These are phyloP conservation scores for Candida odintsovae DNA, from an alignment of 805 yeast species.

Conservation along the genomic window DNA sequence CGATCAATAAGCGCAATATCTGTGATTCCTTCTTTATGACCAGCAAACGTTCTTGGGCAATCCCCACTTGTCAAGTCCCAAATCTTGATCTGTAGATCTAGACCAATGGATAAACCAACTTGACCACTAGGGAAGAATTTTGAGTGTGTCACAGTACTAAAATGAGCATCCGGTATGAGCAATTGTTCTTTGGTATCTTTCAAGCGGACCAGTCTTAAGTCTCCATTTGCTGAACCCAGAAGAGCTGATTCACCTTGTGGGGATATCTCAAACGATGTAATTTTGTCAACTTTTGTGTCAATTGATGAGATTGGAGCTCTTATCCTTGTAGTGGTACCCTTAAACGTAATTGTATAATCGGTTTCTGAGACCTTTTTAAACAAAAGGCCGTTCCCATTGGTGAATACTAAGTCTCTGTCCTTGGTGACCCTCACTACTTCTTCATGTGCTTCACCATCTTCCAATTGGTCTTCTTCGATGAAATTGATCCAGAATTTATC, in stretches of 20 bases:
- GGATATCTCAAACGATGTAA: constrained; percentile 30
- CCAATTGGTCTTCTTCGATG: constrained; percentile 12
- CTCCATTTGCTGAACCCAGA: constrained; percentile 32
- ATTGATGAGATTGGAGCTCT: constrained; percentile 6
- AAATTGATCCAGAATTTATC: constrained; percentile 41
- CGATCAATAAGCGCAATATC: constrained; percentile 48
- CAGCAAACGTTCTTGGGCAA: constrained; percentile 43
- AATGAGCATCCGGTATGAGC: constrained; percentile 41
- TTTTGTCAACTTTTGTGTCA: background rate
- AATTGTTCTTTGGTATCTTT: background rate
- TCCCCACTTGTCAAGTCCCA: constrained; percentile 51
- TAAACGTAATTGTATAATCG: constrained; percentile 3
- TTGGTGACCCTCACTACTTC: constrained; percentile 23
- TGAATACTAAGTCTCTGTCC: constrained; percentile 11
- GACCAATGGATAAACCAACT: constrained; percentile 54
- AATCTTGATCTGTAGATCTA: constrained; percentile 52
- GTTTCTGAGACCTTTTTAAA: constrained; percentile 4
- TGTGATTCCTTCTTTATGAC: constrained; percentile 44
- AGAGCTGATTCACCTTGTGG: constrained; percentile 23
- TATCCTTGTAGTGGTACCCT: constrained; percentile 10
- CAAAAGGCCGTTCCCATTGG: constrained; percentile 9
- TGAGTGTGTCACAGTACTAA: constrained; percentile 36
- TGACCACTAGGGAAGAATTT: constrained; percentile 58
- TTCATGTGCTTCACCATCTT: constrained; percentile 23
- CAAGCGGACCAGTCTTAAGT: constrained; percentile 18